phyloP scores from a whole-genome alignment of 2,329 filamentous ascomycete species.

The Aureobasidium sp. region DNA sequence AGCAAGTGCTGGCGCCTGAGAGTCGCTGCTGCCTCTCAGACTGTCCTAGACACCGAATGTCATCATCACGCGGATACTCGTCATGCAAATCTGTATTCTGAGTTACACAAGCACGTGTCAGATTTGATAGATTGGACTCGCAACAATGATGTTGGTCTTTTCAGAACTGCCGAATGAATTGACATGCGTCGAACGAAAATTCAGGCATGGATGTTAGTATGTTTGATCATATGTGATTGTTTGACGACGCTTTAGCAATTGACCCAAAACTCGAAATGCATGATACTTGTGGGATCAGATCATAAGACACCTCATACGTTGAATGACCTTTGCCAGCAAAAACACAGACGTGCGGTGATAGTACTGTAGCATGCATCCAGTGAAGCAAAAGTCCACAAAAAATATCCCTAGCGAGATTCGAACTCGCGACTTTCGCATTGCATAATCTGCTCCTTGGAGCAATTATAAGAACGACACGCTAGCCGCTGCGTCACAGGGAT shows the following conservation, averaged over 20 bases:
- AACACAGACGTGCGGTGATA: too few relatives aligned
- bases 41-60: background rate
- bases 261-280: too few relatives aligned
- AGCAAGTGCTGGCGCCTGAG: background rate
- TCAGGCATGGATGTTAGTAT: too few relatives aligned
- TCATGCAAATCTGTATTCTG: background rate
- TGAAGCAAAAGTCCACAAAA: background rate
- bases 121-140: background rate
- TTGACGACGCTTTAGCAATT: too few relatives aligned
- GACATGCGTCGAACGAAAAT: too few relatives aligned
- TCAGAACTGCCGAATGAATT: too few relatives aligned
- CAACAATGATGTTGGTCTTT: background rate
- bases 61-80: conserved; percentile 7
- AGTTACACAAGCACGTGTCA: background rate
- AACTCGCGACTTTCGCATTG: conserved; percentile 17
- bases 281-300: too few relatives aligned
- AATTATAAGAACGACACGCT: conserved; percentile 45
- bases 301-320: too few relatives aligned
- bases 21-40: conserved; percentile 3
- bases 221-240: too few relatives aligned
- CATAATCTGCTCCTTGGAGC: conserved; percentile 13
- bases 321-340: too few relatives aligned
- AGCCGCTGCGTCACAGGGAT: conserved; percentile 16
- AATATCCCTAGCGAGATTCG: conserved; percentile 16
- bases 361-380: too few relatives aligned